Evolutionary conservation across 2,329 filamentous ascomycete species (phyloP), one percentile per base, ranked within the genome.

Genomic region (Tolypocladium paradoxum): DNA sequence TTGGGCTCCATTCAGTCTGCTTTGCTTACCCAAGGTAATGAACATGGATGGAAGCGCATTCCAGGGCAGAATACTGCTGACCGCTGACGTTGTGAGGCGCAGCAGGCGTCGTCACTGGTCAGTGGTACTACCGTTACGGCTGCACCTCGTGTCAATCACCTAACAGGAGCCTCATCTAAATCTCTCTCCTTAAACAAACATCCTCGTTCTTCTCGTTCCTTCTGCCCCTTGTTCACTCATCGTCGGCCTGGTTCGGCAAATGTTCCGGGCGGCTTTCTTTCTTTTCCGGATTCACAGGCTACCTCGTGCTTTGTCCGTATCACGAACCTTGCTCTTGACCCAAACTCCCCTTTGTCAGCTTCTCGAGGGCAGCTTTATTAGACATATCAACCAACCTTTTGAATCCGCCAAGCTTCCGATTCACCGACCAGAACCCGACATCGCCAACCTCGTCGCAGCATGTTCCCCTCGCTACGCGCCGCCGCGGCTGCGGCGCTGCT

Each of bases 391-490:
- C 29, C 29, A 29, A 7, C 29, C 29, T 29, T 6, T 11, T 11
- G 11, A 9, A 9, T 33, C 31, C 9, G 34, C n/a, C n/a, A n/a
- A 35, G 34, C 34, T 6, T 35, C 14, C 34, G 34, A 18, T 35
- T 6, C 14, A n/a, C 18, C 46, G 24, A n/a, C 27, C 45, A 4
- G 16, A 14, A 16, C 34, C 24, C n/a, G n/a, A 24, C 31, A 16
- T 1, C 34, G 20, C 11, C 31, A n/a, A 22, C 14, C 33, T 49
- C 45, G 6, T 18, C 14, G 22, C 27, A 22, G 38, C 54, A 58
- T 67, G 56, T 53, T 62, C 40, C 50, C 57, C 38, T 61, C 62
- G 45, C 47, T 65, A 46, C 56, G 58, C 51, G 59, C 56, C 38
- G 47, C 57, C 33, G 50, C 53, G 29, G 57, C 63, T 31, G 55